Evolutionary conservation across 257 asterid species (phyloP).

Genomic region (Ballota nigra): DNA sequence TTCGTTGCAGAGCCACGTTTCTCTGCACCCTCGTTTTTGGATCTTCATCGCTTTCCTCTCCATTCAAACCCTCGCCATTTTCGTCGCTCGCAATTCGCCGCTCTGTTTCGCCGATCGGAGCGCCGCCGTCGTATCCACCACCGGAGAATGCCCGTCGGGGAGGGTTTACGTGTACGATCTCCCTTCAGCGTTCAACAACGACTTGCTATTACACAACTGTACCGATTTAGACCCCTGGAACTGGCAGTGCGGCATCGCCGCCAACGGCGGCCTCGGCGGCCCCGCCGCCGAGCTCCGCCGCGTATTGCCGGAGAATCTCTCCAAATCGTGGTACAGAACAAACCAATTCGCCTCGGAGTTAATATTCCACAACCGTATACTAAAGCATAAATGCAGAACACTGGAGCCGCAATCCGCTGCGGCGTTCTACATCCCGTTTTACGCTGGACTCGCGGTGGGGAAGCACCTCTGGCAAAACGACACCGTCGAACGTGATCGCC

Average conservation of each 20-base stretch:
- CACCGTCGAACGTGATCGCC: conserved; percentile 45
- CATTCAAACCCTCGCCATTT: conserved; percentile 32
- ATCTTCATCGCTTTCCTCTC: conserved; percentile 29
- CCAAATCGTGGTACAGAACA: conserved; percentile 55
- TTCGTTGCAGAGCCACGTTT: conserved; percentile 21
- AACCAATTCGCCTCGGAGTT: conserved; percentile 50
- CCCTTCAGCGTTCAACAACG: conserved; percentile 43
- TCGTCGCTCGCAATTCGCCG: conserved; percentile 26
- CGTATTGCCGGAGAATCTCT: conserved; percentile 36
- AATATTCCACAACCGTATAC: conserved; percentile 48
- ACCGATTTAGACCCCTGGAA: conserved; percentile 45
- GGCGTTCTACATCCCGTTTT: conserved; percentile 66
- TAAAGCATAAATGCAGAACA: conserved; percentile 46
- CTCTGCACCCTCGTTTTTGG: conserved; percentile 35
- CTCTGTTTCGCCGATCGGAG: conserved; percentile 22
- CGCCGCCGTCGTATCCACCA: conserved; percentile 15
- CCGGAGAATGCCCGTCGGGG: conserved; percentile 41
- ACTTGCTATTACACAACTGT: conserved; percentile 36
- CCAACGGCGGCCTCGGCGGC: conserved; percentile 51
- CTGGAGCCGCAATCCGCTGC: conserved; percentile 42
- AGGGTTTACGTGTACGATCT: conserved; percentile 50
- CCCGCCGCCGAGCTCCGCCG: conserved; percentile 48
- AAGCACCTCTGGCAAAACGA: conserved; percentile 53
- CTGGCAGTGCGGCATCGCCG: conserved; percentile 43
- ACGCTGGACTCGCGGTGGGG: conserved; percentile 65